A percentile compares a stretch with the other conserved stretches of the same genome.
These are phyloP conservation scores for Phytopythium cucurbitacearum DNA, from an alignment of 352 stramenopile species.

Conservation along the genomic window DNA sequence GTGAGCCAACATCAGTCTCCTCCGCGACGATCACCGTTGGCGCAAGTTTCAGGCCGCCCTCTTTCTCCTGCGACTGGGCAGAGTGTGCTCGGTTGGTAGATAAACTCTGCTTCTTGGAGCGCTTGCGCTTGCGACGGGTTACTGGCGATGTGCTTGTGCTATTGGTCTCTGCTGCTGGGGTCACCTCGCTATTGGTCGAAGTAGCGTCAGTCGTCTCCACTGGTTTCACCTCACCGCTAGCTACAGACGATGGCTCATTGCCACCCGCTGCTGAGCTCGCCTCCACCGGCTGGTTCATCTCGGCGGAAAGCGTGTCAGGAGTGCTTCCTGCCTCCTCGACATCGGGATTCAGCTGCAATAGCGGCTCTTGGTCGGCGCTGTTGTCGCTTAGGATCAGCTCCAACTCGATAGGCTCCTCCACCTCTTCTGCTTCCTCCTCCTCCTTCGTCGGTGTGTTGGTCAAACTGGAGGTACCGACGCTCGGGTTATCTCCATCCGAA, in stretches of 20 bases:
- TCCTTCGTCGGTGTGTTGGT: not conserved
- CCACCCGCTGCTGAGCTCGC: too few relatives aligned
- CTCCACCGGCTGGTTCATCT: too few relatives aligned
- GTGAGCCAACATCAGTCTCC: not conserved
- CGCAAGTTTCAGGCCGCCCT: not conserved
- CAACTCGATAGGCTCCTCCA: constrained; percentile 25
- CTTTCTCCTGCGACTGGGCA: not conserved
- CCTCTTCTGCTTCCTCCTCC: constrained; percentile 3
- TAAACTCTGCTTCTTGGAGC: constrained; percentile 38
- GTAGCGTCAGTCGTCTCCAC: too few relatives aligned
- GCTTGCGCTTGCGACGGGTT: constrained; percentile 30
- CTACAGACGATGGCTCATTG: too few relatives aligned
- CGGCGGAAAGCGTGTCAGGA: too few relatives aligned
- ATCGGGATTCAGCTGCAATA: too few relatives aligned
- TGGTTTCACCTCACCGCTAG: too few relatives aligned
- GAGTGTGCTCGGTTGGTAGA: constrained; percentile 11
- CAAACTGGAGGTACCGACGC: not conserved
- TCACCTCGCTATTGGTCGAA: not conserved
- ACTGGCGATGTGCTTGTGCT: not conserved
- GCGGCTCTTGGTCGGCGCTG: constrained; percentile 10
- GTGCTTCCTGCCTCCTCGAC: too few relatives aligned
- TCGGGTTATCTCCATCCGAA: constrained; percentile 1
- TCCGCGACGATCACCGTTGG: not conserved
- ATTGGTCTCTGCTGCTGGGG: not conserved
- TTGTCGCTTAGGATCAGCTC: constrained; percentile 30